A percentile compares a stretch with the other conserved stretches of the same genome.
Evolutionary conservation across 108 stramenopile genomes (phyloP).

Genomic region (Nannochloropsis salina): DNA sequence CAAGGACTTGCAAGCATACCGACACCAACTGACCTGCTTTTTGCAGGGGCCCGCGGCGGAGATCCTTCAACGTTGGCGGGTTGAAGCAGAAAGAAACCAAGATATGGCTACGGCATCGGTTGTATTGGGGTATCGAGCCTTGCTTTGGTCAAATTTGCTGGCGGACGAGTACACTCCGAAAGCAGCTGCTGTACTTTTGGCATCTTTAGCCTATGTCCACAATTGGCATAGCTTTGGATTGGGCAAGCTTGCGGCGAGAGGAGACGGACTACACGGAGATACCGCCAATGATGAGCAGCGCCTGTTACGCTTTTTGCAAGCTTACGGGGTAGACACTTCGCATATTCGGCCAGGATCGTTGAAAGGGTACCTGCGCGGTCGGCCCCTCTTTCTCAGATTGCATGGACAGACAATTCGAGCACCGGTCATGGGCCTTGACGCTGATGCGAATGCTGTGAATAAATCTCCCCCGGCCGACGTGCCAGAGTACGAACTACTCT

Average conservation of each 20-base stretch:
- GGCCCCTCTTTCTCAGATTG: constrained; percentile 27
- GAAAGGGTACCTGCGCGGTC: background rate
- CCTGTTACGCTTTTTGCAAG: constrained; percentile 30
- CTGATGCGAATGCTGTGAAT: background rate
- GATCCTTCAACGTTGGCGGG: constrained; percentile 25
- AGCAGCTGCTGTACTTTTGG: constrained; percentile 18
- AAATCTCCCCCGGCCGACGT: constrained; percentile 28
- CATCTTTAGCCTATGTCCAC: constrained; percentile 22
- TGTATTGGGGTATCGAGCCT: constrained; percentile 24
- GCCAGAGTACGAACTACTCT: constrained; percentile 26
- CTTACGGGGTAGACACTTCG: constrained; percentile 31
- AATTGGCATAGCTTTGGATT: constrained; percentile 40
- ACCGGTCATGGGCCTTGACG: constrained; percentile 19
- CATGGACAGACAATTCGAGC: constrained; percentile 23
- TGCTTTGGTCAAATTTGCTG: constrained; percentile 31
- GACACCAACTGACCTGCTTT: constrained; percentile 7
- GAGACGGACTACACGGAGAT: background rate
- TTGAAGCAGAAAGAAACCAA: constrained; percentile 23
- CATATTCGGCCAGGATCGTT: constrained; percentile 22
- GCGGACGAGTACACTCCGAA: constrained; percentile 22
- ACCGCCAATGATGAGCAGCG: constrained; percentile 24
- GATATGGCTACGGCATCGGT: constrained; percentile 31
- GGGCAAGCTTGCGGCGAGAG: constrained; percentile 24
- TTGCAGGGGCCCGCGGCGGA: constrained; percentile 16
- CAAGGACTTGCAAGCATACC: background rate